Evolutionary conservation across 495 filamentous ascomycete genomes (phyloP).

Genomic region (Xylaria intraflava): DNA sequence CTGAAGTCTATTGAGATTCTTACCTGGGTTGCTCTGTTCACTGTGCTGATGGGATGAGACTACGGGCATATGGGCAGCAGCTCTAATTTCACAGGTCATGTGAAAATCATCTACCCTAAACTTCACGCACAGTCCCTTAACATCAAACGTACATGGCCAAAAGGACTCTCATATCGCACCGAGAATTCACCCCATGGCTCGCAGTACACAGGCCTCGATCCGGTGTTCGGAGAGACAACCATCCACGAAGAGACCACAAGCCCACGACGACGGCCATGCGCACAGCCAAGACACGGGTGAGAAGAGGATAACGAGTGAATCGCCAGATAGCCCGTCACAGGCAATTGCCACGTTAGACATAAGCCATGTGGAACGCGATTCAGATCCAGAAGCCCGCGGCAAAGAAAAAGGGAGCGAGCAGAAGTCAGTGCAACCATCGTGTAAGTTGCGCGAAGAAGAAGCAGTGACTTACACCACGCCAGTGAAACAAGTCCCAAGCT

Average conservation of each 20-base stretch:
- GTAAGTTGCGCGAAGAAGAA: neutral
- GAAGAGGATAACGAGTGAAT: neutral
- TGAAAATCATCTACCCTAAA: neutral
- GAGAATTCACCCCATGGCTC: neutral
- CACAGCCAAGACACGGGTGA: neutral
- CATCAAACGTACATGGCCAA: neutral
- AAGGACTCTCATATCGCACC: neutral
- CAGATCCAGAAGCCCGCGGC: neutral
- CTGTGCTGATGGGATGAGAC: no score
- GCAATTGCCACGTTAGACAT: neutral
- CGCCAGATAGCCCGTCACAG: conserved; percentile 2
- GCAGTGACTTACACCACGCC: neutral
- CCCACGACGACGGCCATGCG: neutral
- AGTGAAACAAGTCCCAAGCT: neutral
- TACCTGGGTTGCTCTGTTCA: no score
- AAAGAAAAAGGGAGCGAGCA: neutral
- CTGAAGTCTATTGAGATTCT: no score
- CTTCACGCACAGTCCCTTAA: no score
- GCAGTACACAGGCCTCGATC: neutral
- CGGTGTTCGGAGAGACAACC: neutral
- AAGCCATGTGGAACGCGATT: neutral
- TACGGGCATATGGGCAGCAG: neutral
- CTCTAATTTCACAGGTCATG: neutral
- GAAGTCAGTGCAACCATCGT: neutral
- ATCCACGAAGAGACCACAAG: neutral